Evolutionary conservation across 129 eudicot species (phyloP), one percentile per base, ranked within the genome.

Genomic region (Pseudognaphalium luteoalbum): DNA sequence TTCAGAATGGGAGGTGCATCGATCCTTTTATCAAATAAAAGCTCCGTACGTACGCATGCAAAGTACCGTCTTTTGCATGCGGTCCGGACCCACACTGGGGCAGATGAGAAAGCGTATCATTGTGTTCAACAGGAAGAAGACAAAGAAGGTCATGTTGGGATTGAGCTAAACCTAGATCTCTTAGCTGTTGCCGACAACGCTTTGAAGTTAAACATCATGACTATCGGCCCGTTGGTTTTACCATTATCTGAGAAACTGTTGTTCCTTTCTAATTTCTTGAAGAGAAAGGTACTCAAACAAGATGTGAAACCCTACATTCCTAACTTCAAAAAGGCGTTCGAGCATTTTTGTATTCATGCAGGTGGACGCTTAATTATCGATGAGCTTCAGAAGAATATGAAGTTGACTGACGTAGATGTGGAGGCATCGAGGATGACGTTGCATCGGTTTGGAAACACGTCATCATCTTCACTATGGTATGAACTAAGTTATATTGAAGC

Each of bases 1-100:
- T 64, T 64, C 20, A 32, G 69, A 64, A 64, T 64, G 37, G 69
- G 69, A 17, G 69, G 69, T 12, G 69, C 69, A 32, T 44, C 69
- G 39, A 32, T 64, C 20, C 69, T 64, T 32, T 8, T 64, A 17
- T 16, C 41, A 9, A 64, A 64, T 32, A 64, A 64, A 64, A 30
- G 2, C 44, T 64, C 69, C 0, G 19, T 0, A 11, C 44, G 7
- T 16, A 64, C 32, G 20, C 20, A 32, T 15, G 69, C 69, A 64
- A 64, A 65, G 70, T 65, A 65, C 70, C 20, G 20, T 15, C 70
- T 65, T 65, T 17, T 65, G 41, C 70, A 65, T 65, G 47, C 7
- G 2, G 47, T 65, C 17, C 70, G 70, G 70, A 65, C 44, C 70
- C 70, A 65, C 41, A 65, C 14, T 32, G 70, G 70, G 41, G 33